These are phyloP conservation scores for Rhizophagus clarus DNA, from an alignment of 192 early-diverging fungal species.

Conservation along the genomic window DNA sequence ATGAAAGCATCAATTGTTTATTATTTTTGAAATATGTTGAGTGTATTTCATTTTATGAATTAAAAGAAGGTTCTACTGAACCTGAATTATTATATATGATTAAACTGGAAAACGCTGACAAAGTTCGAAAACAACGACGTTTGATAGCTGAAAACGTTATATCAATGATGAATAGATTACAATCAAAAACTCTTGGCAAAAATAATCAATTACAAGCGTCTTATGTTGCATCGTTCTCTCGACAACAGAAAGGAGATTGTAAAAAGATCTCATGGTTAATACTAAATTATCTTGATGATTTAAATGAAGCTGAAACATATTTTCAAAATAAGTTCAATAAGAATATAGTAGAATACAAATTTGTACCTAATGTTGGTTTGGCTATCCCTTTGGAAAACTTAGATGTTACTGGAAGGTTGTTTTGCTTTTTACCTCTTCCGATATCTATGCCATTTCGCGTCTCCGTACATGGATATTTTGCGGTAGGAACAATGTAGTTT, in stretches of 20 bases:
- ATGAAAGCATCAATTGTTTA: conserved; percentile 36
- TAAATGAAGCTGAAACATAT: not conserved
- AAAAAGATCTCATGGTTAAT: conserved; percentile 31
- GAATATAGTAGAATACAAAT: not conserved
- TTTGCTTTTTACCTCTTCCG: conserved; percentile 44
- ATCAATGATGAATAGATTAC: conserved; percentile 14
- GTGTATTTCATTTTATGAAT: conserved; percentile 38
- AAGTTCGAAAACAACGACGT: conserved; percentile 27
- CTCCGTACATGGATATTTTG: conserved; percentile 45
- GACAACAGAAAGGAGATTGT: not conserved
- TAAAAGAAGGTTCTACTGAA: conserved; percentile 1
- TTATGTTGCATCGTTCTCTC: not conserved
- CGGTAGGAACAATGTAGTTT: conserved; percentile 6
- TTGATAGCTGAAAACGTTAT: not conserved
- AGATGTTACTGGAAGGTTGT: conserved; percentile 30
- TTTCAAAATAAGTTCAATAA: conserved; percentile 17
- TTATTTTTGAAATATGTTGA: conserved; percentile 42
- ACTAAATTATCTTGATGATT: conserved; percentile 32
- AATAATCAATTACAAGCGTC: not conserved
- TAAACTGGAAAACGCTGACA: conserved; percentile 33
- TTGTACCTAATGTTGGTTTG: conserved; percentile 45
- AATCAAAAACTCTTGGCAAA: not conserved
- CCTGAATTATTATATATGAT: conserved; percentile 33
- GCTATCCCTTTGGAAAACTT: conserved; percentile 29
- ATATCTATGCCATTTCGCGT: conserved; percentile 37